phyloP scores from a whole-genome alignment of 441 rosid species.

The Pelargonium cotyledonis region DNA sequence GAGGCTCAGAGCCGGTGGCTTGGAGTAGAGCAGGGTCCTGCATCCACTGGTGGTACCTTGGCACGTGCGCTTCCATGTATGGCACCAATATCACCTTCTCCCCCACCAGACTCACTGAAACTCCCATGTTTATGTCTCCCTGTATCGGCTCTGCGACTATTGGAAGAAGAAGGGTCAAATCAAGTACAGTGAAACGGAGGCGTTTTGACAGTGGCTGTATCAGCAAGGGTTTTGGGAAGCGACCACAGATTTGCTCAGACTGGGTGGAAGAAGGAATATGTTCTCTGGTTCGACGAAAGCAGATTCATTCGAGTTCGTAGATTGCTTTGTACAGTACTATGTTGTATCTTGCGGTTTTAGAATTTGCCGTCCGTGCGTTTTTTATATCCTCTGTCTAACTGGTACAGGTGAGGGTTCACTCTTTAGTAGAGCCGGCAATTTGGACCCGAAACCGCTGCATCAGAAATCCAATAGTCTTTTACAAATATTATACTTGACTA shows the following conservation, averaged over 20 bases:
- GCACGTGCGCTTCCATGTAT: slow-evolving; percentile 72
- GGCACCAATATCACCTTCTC: slow-evolving; percentile 67
- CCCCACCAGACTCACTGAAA: slow-evolving; percentile 69
- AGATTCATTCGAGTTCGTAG: background rate
- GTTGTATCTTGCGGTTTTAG: no score
- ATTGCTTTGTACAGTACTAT: no score
- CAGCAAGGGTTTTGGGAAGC: background rate
- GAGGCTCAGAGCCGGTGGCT: slow-evolving; percentile 91
- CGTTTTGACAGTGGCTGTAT: background rate
- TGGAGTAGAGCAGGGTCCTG: slow-evolving; percentile 73
- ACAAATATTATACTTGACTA: no score
- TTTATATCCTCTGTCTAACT: no score
- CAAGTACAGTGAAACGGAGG: background rate
- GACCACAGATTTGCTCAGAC: background rate
- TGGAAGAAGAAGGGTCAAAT: no score
- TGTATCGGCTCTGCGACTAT: no score
- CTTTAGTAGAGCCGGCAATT: no score
- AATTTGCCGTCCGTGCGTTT: no score
- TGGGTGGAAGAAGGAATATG: background rate
- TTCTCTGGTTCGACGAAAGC: background rate
- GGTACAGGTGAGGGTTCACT: no score
- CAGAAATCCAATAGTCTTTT: no score
- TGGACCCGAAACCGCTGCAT: no score
- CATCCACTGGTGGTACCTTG: slow-evolving; percentile 84
- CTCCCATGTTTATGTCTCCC: slow-evolving; percentile 8